These are phyloP conservation scores for Pistacia atlantica DNA, from an alignment of 345 rosid genomes.

Conservation along the genomic window DNA sequence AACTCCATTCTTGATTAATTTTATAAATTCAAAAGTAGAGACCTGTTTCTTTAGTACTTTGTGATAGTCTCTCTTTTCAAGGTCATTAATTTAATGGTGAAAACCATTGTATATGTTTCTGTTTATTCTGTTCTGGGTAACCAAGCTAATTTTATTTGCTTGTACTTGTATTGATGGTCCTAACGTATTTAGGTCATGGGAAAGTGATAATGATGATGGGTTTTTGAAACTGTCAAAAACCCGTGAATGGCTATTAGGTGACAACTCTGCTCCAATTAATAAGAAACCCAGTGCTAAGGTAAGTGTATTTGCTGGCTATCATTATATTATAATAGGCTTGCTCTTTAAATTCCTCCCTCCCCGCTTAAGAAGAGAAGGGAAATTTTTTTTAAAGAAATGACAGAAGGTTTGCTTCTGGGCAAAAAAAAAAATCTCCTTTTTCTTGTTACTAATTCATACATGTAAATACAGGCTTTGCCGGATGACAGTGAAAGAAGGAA, in stretches of 20 bases:
- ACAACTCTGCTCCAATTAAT: constrained; percentile 68
- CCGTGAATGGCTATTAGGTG: constrained; percentile 75
- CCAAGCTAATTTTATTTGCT: background rate
- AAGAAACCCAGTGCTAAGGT: constrained; percentile 74
- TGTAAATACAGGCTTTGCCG: constrained; percentile 53
- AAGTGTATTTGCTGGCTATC: constrained; percentile 7
- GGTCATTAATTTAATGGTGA: background rate
- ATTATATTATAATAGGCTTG: background rate
- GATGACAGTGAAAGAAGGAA: constrained; percentile 85
- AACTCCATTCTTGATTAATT: background rate
- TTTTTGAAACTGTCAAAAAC: constrained; percentile 76
- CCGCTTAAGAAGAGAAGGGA: background rate
- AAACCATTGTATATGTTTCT: background rate
- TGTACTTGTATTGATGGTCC: background rate
- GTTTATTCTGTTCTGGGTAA: background rate
- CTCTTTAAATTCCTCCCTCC: background rate
- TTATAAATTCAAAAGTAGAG: background rate
- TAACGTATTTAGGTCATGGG: constrained; percentile 39
- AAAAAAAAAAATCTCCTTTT: background rate
- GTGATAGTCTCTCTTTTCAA: background rate
- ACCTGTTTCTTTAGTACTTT: background rate
- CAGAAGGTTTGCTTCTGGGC: background rate
- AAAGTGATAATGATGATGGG: constrained; percentile 46
- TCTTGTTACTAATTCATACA: constrained; percentile 18
- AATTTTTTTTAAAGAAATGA: background rate